Base-by-base conservation (phyloP, 352 stramenopile genomes). In the Paralagenidium karlingii region DNA sequence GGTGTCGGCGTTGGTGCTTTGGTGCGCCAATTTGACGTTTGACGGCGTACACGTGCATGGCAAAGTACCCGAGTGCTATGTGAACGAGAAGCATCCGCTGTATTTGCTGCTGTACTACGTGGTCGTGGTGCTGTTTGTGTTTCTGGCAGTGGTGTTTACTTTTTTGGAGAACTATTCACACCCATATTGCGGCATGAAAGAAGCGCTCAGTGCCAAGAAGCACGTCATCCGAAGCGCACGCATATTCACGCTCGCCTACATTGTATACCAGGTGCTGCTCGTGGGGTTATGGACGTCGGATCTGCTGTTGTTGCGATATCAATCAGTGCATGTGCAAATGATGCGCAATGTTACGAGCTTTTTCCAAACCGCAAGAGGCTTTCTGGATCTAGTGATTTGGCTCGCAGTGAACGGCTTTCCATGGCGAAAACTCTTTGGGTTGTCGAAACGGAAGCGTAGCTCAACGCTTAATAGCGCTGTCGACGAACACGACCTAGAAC, bases 311-410 rank as follows among this genome's bases (percentile, higher is more conserved):
- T 25, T 37, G 22, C 30, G 7, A 8, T 36, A 25, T 39, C 30
- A 20, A 36, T 36, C 30, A 3, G 7, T 36, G 19, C 22, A 16
- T 20, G 22, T 7, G 16, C 19, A 16, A 36, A 7, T 36, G 16
- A 66, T 82, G 13, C 76, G 71, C 30, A 69, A 80, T 36, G 42
- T 63, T 16, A 73, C 64, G 15, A 82, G 65, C 7, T 81, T 88
- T 29, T 47, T 91, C 0, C 71, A 86, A 36, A 68, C 73, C 5
- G 48, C 74, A 26, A 85, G 83, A 42, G 77, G 77, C 2, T 67
- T 87, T 39, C 83, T 88, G 38, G 75, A 91, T 20, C 55, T 91
- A 21, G 67, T 91, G 21, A 86, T 87, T 47, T 91, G 77, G 77
- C 45, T 88, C 34, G 19, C 30, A 8, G 30, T 36, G 30, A 91